These are phyloP conservation scores for Aegilops speltoides DNA, from an alignment of 176 grass and related monocot genomes.

Conservation along the genomic window DNA sequence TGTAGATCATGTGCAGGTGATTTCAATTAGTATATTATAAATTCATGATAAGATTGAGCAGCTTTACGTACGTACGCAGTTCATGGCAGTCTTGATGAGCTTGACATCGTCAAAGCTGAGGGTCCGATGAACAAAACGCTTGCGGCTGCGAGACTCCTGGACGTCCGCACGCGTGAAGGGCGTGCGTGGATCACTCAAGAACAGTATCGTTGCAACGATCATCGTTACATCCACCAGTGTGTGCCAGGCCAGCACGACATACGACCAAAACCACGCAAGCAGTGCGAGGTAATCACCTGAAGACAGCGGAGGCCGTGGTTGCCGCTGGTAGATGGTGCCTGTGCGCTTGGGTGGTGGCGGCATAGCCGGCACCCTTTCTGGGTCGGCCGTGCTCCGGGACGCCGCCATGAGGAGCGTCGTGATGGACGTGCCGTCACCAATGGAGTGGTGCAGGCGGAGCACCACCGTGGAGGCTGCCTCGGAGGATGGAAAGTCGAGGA, in stretches of 20 bases:
- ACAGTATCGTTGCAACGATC: constrained; percentile 29
- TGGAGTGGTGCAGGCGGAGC: constrained; percentile 1
- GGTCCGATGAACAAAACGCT: background rate
- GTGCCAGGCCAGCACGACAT: constrained; percentile 43
- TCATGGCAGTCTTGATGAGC: background rate
- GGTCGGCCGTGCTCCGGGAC: constrained; percentile 42
- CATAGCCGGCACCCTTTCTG: background rate
- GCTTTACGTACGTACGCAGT: background rate
- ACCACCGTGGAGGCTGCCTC: constrained; percentile 18
- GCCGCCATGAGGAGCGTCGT: constrained; percentile 55
- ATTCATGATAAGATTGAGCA: background rate
- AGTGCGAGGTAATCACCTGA: background rate
- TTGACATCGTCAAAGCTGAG: background rate
- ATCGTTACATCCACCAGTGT: constrained; percentile 33
- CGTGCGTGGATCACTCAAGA: constrained; percentile 46
- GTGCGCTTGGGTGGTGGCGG: background rate
- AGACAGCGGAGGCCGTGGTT: background rate
- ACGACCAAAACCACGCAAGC: constrained; percentile 13
- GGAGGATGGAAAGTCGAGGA: constrained; percentile 59
- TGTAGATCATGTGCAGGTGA: background rate
- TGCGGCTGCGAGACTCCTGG: background rate
- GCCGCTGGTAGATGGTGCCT: background rate
- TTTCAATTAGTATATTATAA: background rate
- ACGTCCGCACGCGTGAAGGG: constrained; percentile 9
- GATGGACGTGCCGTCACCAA: background rate